Conservation (phyloP, 108 stramenopile species). For the Cyclotella baltica region DNA sequence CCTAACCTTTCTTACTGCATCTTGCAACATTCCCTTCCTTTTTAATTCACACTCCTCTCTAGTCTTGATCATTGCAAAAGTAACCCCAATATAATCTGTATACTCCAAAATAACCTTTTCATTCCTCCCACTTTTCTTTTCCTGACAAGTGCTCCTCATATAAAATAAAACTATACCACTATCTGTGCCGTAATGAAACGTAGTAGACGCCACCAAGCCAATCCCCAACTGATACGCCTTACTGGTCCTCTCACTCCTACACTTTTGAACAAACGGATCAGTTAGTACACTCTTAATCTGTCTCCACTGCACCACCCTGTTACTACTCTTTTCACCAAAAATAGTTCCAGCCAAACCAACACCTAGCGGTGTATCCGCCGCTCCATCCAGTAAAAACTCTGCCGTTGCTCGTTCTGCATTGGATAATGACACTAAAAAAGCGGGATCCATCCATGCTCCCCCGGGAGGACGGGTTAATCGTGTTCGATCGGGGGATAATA, state of each 20-base stretch:
- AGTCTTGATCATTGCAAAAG: constrained; percentile 25
- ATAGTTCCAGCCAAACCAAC: constrained; percentile 33
- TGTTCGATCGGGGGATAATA: constrained; percentile 34
- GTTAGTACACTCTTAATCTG: constrained; percentile 31
- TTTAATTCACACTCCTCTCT: constrained; percentile 17
- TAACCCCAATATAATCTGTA: constrained; percentile 34
- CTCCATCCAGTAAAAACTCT: constrained; percentile 7
- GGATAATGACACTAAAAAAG: constrained; percentile 4
- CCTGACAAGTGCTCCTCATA: neutral
- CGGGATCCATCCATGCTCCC: constrained; percentile 45
- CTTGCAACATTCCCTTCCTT: constrained; percentile 7
- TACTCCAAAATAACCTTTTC: constrained; percentile 22
- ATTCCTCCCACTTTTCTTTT: constrained; percentile 9
- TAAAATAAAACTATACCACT: neutral
- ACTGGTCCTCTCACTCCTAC: constrained; percentile 19
- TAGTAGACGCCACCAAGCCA: neutral
- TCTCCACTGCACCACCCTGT: constrained; percentile 46
- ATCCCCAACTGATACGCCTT: neutral
- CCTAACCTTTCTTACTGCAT: constrained; percentile 28
- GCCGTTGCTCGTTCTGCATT: neutral
- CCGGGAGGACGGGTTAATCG: constrained; percentile 40
- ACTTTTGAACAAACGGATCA: constrained; percentile 49
- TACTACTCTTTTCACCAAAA: constrained; percentile 18
- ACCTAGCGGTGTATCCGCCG: constrained; percentile 25
- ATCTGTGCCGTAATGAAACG: neutral